These are phyloP conservation scores for Tetrapyrgos nigripes DNA, from an alignment of 1,284 basidiomycete genomes.

Conservation along the genomic window DNA sequence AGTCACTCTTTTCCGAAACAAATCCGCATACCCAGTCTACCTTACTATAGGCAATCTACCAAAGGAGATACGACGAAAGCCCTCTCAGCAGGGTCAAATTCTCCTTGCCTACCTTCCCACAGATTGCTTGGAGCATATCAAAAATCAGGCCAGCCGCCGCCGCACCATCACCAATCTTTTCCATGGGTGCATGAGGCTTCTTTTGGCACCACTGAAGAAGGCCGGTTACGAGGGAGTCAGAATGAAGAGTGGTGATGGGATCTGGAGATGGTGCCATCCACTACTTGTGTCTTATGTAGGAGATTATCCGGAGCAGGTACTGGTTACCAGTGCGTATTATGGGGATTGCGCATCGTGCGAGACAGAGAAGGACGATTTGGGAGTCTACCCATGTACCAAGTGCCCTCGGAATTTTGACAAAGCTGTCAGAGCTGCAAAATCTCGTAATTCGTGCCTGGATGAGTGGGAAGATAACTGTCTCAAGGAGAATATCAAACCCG, in stretches of 20 bases:
- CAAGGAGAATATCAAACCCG: too few relatives aligned
- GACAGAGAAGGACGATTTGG: neutral
- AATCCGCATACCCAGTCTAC: too few relatives aligned
- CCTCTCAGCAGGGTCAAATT: too few relatives aligned
- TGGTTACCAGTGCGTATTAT: constrained; percentile 1
- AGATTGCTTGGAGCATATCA: constrained; percentile 35
- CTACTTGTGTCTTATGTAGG: constrained; percentile 21
- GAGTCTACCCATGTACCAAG: neutral
- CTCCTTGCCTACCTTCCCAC: constrained; percentile 48
- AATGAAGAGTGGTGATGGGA: constrained; percentile 26
- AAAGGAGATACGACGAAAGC: too few relatives aligned
- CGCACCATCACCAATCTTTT: constrained; percentile 41
- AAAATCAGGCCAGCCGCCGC: constrained; percentile 30
- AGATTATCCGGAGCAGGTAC: constrained; percentile 13
- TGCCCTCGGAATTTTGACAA: neutral
- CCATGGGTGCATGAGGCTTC: constrained; percentile 38
- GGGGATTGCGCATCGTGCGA: neutral
- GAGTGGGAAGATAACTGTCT: neutral
- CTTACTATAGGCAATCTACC: too few relatives aligned
- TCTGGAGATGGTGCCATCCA: constrained; percentile 13
- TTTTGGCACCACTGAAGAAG: constrained; percentile 28
- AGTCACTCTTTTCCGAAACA: too few relatives aligned
- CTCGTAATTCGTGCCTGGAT: neutral
- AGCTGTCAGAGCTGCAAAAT: neutral
- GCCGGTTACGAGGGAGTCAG: constrained; percentile 28